Conservation (phyloP, 441 rosid genomes). For the Biscutella laevigata region DNA sequence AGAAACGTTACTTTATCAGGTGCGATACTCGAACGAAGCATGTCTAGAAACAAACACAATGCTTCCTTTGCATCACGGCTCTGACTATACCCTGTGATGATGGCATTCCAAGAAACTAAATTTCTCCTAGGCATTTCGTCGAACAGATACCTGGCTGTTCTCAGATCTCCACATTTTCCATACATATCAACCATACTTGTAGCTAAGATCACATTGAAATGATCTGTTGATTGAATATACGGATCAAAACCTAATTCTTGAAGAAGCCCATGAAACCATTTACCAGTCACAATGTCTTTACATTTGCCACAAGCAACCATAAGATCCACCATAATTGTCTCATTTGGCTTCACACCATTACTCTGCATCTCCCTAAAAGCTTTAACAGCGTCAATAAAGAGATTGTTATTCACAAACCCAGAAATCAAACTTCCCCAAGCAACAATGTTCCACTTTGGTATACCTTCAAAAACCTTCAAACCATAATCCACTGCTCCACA, state of each 20-base stretch:
- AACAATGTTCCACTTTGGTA: conserved; percentile 32
- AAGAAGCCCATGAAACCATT: conserved; percentile 25
- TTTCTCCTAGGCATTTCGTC: conserved; percentile 30
- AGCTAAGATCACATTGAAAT: conserved; percentile 27
- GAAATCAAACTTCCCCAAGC: conserved; percentile 32
- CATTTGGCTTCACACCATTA: conserved; percentile 24
- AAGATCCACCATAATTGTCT: conserved; percentile 29
- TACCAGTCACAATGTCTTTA: conserved; percentile 23
- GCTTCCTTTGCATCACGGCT: conserved; percentile 24
- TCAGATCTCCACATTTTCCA: conserved; percentile 29
- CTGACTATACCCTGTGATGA: conserved; percentile 28
- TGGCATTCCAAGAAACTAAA: conserved; percentile 31
- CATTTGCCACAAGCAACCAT: conserved; percentile 27
- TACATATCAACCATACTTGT: conserved; percentile 30
- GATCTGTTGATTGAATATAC: neutral
- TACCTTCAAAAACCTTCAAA: conserved; percentile 25
- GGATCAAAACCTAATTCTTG: conserved; percentile 28
- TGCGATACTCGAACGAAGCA: conserved; percentile 16
- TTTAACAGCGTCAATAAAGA: conserved; percentile 12
- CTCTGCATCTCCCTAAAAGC: conserved; percentile 25
- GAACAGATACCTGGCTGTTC: conserved; percentile 27
- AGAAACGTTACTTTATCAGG: conserved; percentile 33
- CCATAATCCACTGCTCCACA: conserved; percentile 26
- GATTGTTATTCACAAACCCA: conserved; percentile 28
- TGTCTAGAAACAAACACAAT: conserved; percentile 6